These are phyloP conservation scores for Viola pubescens DNA, from an alignment of 441 rosid species.

Conservation along the genomic window DNA sequence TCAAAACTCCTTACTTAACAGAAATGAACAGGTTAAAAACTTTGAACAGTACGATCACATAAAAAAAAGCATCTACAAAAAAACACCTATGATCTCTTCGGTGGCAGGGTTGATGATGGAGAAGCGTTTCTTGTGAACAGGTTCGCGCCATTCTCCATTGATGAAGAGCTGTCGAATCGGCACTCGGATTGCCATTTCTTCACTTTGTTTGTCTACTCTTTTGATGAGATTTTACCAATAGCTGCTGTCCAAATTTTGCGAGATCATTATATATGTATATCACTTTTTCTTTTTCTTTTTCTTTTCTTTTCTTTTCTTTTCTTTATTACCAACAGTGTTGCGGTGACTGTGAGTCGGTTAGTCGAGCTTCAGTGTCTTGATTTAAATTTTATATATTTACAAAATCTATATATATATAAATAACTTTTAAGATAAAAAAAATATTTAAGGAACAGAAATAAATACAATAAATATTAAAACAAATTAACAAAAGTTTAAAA, in stretches of 20 bases:
- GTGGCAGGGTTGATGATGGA: slow-evolving; percentile 79
- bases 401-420: too few relatives aligned
- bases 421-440: too few relatives aligned
- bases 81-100: slow-evolving; percentile 63
- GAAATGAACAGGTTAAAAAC: neutral
- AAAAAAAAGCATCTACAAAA: neutral
- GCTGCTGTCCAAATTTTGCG: neutral
- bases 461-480: too few relatives aligned
- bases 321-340: too few relatives aligned
- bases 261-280: neutral
- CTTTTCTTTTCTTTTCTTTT: too few relatives aligned
- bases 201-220: neutral
- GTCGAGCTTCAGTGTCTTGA: too few relatives aligned
- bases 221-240: neutral
- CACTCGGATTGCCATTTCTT: slow-evolving; percentile 44
- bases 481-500: too few relatives aligned
- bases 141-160: slow-evolving; percentile 79
- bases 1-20: neutral
- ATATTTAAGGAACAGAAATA: too few relatives aligned
- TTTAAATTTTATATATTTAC: too few relatives aligned
- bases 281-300: too few relatives aligned
- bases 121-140: slow-evolving; percentile 57
- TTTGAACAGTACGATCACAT: neutral
- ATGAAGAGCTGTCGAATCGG: slow-evolving; percentile 74
- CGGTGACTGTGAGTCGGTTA: too few relatives aligned